Base-by-base conservation (phyloP, 192 early-diverging fungal genomes). In the Entomortierella parvispora region DNA sequence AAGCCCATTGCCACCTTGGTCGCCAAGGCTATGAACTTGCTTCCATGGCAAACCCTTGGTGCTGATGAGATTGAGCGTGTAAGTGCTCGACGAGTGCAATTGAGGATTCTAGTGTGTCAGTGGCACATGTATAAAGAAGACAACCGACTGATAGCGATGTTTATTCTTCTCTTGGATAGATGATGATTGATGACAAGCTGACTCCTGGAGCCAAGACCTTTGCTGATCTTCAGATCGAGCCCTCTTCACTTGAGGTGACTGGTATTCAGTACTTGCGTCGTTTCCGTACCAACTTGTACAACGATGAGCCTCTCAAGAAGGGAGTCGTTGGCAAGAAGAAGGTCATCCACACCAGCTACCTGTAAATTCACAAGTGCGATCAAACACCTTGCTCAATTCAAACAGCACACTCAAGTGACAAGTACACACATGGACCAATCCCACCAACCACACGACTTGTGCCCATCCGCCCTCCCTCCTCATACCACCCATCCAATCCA, bases 61-160 rank as follows among this genome's bases (percentile, higher is more conserved):
- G 89, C 94, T 45, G 94, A 99, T 80, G 92, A 95, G 80, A 86
- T 97, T 55, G 94, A 96, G 62, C 83, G 92, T 61, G 88, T 88
- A 72, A 60, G 84, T 71, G 8, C 5, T 29, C 9, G 40, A 49
- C 37, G 45, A 43, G n/a, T 33, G n/a, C 69, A 22, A 64, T 34
- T 48, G 22, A 34, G 48, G 22, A 22, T 52, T 25, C 66, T 89
- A 72, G n/a, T n/a, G n/a, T n/a, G n/a, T n/a, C n/a, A n/a, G n/a
- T n/a, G n/a, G n/a, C n/a, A n/a, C n/a, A n/a, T n/a, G n/a, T n/a
- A n/a, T n/a, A n/a, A n/a, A n/a, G n/a, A n/a, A n/a, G n/a, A n/a
- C n/a, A n/a, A n/a, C n/a, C n/a, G n/a, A n/a, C n/a, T n/a, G n/a
- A n/a, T n/a, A n/a, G n/a, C 37, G 12, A 40, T 40, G 5, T 40